Base-by-base conservation (phyloP, 768 basidiomycete genomes). In the Macrolepiota dolichaula region DNA sequence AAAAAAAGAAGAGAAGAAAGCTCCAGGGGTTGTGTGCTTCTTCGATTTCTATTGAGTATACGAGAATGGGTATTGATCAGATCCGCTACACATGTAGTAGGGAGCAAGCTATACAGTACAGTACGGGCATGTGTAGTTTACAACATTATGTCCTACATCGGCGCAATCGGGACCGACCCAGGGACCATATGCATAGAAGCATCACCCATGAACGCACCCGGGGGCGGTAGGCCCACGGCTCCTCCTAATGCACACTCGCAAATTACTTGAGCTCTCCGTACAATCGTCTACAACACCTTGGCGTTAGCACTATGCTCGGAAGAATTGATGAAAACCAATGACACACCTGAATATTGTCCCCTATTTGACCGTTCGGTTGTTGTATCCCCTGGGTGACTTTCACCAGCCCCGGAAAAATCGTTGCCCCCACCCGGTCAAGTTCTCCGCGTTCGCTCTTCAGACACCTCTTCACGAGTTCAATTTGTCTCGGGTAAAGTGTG, bases 331-430 rank as follows among this genome's bases (percentile, higher is more conserved):
- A 56, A 44, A 25, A 55, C 15, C 49, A 52, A 32, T 27, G 51
- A 62, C 64, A 62, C 57, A 80, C 79, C 72, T 89, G 89, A 49
- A 81, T 68, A 58, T 77, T 82, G 29, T 86, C 82, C 37, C 77
- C 72, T 57, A 61, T 51, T 57, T 71, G 67, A 10, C 79, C 77
- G 40, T 75, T 73, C 1, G 74, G 70, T 12, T 71, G 68, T 7
- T 68, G 53, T 0, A 74, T 65, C 0, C 74, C 79, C 62, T 77
- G 78, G 1, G 84, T 82, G 13, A 94, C 86, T 73, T 94, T 95
- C 56, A 94, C 93, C 29, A 94, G 78, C 2, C 93, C 93, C 2
- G 92, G 92, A 71, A 95, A 95, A 64, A 94, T 85, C 0, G 92
- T 92, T 3, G 91, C 86, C 11, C 93, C 93, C 3, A 94, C 91